Base-by-base conservation (phyloP, 179 eudicot genomes). In the Amaranthus tricolor region DNA sequence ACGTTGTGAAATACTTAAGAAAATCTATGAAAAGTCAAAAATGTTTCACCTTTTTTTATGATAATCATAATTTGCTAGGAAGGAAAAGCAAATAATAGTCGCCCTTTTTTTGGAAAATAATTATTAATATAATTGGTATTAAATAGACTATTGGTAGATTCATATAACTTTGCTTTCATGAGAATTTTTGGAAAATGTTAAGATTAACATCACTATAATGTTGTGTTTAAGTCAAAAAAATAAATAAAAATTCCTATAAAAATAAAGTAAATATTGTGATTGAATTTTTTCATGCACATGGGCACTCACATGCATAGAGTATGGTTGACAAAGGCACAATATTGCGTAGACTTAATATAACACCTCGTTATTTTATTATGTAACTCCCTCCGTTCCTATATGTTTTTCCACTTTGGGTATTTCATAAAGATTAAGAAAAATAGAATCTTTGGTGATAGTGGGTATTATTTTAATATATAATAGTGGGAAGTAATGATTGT, bases 251-350 rank as follows among this genome's bases (percentile, higher is more conserved):
- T 31, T 31, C 40, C 40, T 31, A 31, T 31, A 31, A 31, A 31
- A 31, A 31, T 31, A 53, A 65, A 9, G 60, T 71, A 66, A 72
- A 67, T 70, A 72, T 76, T 76, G 62, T 70, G 63, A 66, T 80
- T 80, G 69, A 73, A 76, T 66, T 65, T 77, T 72, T 76, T 77
- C 80, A 80, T 80, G 79, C 55, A 47, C 55, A 66, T 66, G 55
- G 15, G 3, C 69, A 45, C 9, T 66, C 7, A 13, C 57, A 68
- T 21, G n/a, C 24, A 24, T 16, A 21, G 10, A 24, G 14, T 12
- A 14, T 50, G 44, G 51, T 20, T 70, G 73, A 54, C 40, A 55
- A 55, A 5, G 15, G 1, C 61, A 7, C 49, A 4, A 31, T 69
- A 8, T 24, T 69, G 49, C 31, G 20, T 67, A 57, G 51, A 12